Evolutionary conservation across 169 alveolate genomes (phyloP), one percentile per base, ranked within the genome.

Genomic region (Plasmodium vivax): DNA sequence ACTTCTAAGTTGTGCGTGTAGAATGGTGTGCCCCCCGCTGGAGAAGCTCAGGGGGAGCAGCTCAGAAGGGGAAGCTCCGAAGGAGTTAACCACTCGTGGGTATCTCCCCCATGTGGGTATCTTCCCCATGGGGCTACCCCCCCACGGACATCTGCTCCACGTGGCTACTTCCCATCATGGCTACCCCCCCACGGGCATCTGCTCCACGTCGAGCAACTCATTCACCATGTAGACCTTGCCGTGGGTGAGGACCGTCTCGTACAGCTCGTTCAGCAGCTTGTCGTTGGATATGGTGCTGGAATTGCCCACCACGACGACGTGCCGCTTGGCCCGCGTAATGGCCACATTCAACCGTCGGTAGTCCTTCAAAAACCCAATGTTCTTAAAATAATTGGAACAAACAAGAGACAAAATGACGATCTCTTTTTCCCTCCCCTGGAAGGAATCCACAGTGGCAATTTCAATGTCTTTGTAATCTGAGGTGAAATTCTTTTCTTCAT

Each of bases 291-390:
- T 84, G 8, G 97, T 96, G 71, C 82, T 80, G 10, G 96, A 95
- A 95, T 97, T 94, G 0, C 99, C 99, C 68, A 97, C 95, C 58
- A 97, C 41, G 41, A 93, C 87, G 83, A 96, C 94, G 32, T 97
- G 98, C 85, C 96, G 94, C 83, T 95, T 96, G 4, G 98, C 98
- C 41, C 99, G 92, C 0, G 98, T 97, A 27, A 98, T 94, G 7
- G 98, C 98, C 14, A 98, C 99, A 90, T 98, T 98, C 80, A 98
- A 96, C 71, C 99, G 96, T 83, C 98, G 95, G 30, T 91, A 95
- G 83, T 98, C 98, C 47, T 56, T 79, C 74, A 97, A 71, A 95
- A 97, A 97, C 1, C 98, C 98, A 1, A 97, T 94, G 56, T 95
- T 93, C 82, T 90, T 95, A 58, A 81, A 82, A 41, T 91, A 74